Conservation (phyloP, 2,329 filamentous ascomycete species). For the Sporothrix curviconia region DNA sequence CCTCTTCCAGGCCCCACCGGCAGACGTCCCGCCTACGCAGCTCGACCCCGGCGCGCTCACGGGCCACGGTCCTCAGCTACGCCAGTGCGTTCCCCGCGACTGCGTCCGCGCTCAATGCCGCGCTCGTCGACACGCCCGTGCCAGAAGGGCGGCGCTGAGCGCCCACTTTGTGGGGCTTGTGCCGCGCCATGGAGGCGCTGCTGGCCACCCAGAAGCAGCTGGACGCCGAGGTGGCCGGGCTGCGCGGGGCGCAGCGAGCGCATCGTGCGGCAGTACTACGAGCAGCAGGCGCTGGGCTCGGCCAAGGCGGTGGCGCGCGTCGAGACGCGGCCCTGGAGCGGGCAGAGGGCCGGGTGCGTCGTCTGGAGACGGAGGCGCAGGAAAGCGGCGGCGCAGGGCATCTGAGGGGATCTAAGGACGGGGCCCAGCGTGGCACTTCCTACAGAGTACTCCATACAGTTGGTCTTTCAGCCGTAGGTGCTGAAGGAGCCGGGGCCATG, state of each 20-base stretch:
- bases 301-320: constrained; percentile 65
- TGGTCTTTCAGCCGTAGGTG: too few relatives aligned
- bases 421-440: too few relatives aligned
- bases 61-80: constrained; percentile 49
- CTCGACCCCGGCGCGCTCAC: constrained; percentile 46
- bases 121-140: constrained; percentile 46
- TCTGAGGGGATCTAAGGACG: too few relatives aligned
- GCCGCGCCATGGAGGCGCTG: constrained; percentile 56
- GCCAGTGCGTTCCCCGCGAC: constrained; percentile 50
- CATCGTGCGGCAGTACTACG: constrained; percentile 65
- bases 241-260: constrained; percentile 58
- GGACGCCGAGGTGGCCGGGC: constrained; percentile 53
- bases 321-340: constrained; percentile 60
- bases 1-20: constrained; percentile 44
- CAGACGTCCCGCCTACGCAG: constrained; percentile 44
- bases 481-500: too few relatives aligned
- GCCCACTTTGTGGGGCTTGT: constrained; percentile 51
- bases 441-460: too few relatives aligned
- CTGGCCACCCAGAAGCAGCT: constrained; percentile 57
- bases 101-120: constrained; percentile 51
- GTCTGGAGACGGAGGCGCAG: constrained; percentile 53
- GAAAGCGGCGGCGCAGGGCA: constrained; percentile 38
- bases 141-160: constrained; percentile 49
- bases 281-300: constrained; percentile 60
- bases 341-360: constrained; percentile 58